phyloP scores from a whole-genome alignment of 2,329 filamentous ascomycete species.

The Cordyceps cateniannulata region DNA sequence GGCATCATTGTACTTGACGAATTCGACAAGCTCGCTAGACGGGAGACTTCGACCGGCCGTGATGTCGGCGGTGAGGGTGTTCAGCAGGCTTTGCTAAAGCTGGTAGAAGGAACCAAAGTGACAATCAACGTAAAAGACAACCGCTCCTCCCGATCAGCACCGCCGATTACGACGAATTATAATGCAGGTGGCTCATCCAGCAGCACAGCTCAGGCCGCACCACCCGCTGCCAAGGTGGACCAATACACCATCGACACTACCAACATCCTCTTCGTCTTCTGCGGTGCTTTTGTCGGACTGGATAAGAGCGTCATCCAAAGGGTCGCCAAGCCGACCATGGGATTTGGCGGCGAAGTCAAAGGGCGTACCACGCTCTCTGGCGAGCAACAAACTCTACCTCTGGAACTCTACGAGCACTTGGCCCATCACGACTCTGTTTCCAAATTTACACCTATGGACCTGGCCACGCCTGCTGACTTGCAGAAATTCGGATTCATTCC shows the following conservation, averaged over 20 bases:
- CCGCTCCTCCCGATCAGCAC: slow-evolving; percentile 48
- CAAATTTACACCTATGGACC: slow-evolving; percentile 56
- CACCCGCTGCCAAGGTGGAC: slow-evolving; percentile 46
- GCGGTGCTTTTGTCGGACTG: slow-evolving; percentile 87
- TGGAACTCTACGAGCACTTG: slow-evolving; percentile 50
- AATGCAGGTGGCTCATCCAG: slow-evolving; percentile 36
- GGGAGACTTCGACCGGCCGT: slow-evolving; percentile 80
- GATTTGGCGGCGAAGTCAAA: slow-evolving; percentile 81
- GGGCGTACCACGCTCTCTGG: slow-evolving; percentile 42
- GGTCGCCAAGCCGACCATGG: slow-evolving; percentile 79
- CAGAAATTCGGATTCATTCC: slow-evolving; percentile 89
- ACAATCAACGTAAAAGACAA: slow-evolving; percentile 85
- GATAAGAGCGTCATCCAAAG: slow-evolving; percentile 82
- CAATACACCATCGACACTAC: slow-evolving; percentile 79
- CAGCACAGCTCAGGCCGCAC: slow-evolving; percentile 38
- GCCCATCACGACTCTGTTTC: slow-evolving; percentile 43
- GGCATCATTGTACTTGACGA: slow-evolving; percentile 96
- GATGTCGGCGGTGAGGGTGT: slow-evolving; percentile 96
- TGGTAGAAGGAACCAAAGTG: slow-evolving; percentile 91
- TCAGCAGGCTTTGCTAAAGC: slow-evolving; percentile 90
- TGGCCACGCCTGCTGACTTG: slow-evolving; percentile 68
- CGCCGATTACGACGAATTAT: slow-evolving; percentile 48
- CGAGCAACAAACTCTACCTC: slow-evolving; percentile 55
- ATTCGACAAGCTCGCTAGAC: slow-evolving; percentile 92
- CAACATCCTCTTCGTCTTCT: slow-evolving; percentile 96